Percentiles rank a stretch among this genome's conserved stretches.
These are phyloP conservation scores for Entophlyctis luteolus DNA, from an alignment of 192 early-diverging fungal genomes.

Conservation along the genomic window DNA sequence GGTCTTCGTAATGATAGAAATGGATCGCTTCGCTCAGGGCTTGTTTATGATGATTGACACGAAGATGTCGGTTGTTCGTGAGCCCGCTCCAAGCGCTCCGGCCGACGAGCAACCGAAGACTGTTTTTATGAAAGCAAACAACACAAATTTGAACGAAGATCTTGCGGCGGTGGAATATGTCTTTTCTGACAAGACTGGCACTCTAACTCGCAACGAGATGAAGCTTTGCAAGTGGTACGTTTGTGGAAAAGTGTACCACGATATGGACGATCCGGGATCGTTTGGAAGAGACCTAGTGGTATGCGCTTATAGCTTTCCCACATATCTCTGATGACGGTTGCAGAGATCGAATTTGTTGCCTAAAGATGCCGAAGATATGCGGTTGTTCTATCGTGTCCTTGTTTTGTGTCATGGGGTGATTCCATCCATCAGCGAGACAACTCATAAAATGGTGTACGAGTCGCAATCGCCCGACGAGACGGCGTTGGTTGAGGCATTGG, in stretches of 20 bases:
- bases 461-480: slow-evolving; percentile 74
- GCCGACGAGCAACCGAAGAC: slow-evolving; percentile 7
- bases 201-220: slow-evolving; percentile 58
- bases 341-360: too few species aligned
- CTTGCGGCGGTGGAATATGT: slow-evolving; percentile 82
- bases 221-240: slow-evolving; percentile 61
- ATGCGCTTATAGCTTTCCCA: slow-evolving; percentile 49
- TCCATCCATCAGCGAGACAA: slow-evolving; percentile 42
- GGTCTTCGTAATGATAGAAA: slow-evolving; percentile 69
- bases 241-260: slow-evolving; percentile 71
- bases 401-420: slow-evolving; percentile 76
- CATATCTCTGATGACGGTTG: too few species aligned
- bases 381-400: slow-evolving; percentile 65
- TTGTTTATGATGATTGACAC: slow-evolving; percentile 62
- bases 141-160: slow-evolving; percentile 70
- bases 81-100: slow-evolving; percentile 18
- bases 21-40: slow-evolving; percentile 63
- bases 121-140: slow-evolving; percentile 42
- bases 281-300: slow-evolving; percentile 57
- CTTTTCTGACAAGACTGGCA: slow-evolving; percentile 70
- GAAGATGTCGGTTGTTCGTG: slow-evolving; percentile 45
- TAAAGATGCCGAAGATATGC: slow-evolving; percentile 24
- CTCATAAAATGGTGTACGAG: slow-evolving; percentile 72
- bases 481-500: slow-evolving; percentile 45
- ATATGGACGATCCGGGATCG: slow-evolving; percentile 41